These are phyloP conservation scores for Pichia sp. DNA, from an alignment of 1,139 yeast genomes.

Conservation along the genomic window DNA sequence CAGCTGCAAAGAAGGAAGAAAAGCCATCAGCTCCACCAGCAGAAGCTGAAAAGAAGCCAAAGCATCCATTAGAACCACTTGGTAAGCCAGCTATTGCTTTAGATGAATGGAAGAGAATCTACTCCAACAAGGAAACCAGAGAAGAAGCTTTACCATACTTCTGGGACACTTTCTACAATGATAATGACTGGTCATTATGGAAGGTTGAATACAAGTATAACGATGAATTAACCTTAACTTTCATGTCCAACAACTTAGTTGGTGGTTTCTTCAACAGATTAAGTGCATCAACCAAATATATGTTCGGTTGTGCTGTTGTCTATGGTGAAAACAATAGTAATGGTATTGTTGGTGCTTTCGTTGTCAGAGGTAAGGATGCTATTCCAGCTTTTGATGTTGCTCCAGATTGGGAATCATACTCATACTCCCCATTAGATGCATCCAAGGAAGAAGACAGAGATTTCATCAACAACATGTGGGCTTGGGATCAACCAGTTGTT, in stretches of 20 bases:
- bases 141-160: slow-evolving; percentile 93
- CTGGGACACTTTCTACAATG: slow-evolving; percentile 87
- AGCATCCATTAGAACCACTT: slow-evolving; percentile 85
- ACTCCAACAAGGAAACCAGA: slow-evolving; percentile 98
- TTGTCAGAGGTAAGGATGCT: slow-evolving; percentile 91
- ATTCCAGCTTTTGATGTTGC: slow-evolving; percentile 95
- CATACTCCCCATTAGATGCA: slow-evolving; percentile 60
- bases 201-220: slow-evolving; percentile 96
- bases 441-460: slow-evolving; percentile 61
- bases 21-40: slow-evolving; percentile 25
- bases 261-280: slow-evolving; percentile 99
- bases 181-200: slow-evolving; percentile 92
- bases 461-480: slow-evolving; percentile 69
- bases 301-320: slow-evolving; percentile 91
- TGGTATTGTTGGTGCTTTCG: slow-evolving; percentile 93
- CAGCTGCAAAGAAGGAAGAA: slow-evolving; percentile 28
- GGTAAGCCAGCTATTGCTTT: slow-evolving; percentile 64
- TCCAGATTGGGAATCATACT: slow-evolving; percentile 96
- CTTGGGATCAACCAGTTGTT: slow-evolving; percentile 75
- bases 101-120: slow-evolving; percentile 95
- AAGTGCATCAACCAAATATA: slow-evolving; percentile 82
- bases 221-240: slow-evolving; percentile 92
- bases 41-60: slow-evolving; percentile 59
- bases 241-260: slow-evolving; percentile 96
- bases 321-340: slow-evolving; percentile 98